These are phyloP conservation scores for Phylloporus sp. DNA, from an alignment of 768 basidiomycete genomes.

Conservation along the genomic window DNA sequence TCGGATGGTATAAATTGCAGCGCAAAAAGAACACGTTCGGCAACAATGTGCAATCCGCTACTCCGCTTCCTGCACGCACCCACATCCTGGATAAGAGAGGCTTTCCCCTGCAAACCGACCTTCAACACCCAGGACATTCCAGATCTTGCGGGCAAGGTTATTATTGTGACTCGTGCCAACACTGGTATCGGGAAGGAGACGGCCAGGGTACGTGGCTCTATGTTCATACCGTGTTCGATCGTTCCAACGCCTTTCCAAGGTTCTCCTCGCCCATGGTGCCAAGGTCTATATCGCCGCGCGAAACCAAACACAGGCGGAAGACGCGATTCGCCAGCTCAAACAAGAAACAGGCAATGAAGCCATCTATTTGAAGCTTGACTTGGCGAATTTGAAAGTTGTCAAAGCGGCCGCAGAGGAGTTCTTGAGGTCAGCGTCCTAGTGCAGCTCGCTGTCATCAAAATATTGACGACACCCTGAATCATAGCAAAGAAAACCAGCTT, in stretches of 20 bases:
- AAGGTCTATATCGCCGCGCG: slow-evolving; percentile 37
- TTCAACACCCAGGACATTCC: slow-evolving; percentile 31
- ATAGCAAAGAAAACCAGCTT: slow-evolving; percentile 42
- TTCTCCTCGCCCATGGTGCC: slow-evolving; percentile 29
- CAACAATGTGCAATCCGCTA: too few relatives aligned
- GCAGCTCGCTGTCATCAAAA: neutral
- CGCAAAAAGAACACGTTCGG: too few relatives aligned
- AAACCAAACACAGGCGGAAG: slow-evolving; percentile 19
- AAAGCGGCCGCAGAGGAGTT: slow-evolving; percentile 36
- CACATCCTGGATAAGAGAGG: too few relatives aligned
- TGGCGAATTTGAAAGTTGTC: slow-evolving; percentile 33
- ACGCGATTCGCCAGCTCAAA: slow-evolving; percentile 31
- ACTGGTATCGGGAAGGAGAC: slow-evolving; percentile 31
- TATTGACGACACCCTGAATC: neutral
- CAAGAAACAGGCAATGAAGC: slow-evolving; percentile 31
- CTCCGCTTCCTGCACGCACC: too few relatives aligned
- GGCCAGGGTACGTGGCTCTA: slow-evolving; percentile 7
- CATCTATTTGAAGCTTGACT: slow-evolving; percentile 35
- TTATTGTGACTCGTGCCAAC: slow-evolving; percentile 35
- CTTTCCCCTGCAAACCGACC: slow-evolving; percentile 21
- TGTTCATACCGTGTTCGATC: neutral
- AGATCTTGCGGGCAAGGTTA: slow-evolving; percentile 32
- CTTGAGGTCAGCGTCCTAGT: slow-evolving; percentile 11
- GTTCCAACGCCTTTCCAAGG: neutral
- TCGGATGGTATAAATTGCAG: too few relatives aligned